These are phyloP conservation scores for Rhizopogon rudus DNA, from an alignment of 768 basidiomycete species.

Conservation along the genomic window DNA sequence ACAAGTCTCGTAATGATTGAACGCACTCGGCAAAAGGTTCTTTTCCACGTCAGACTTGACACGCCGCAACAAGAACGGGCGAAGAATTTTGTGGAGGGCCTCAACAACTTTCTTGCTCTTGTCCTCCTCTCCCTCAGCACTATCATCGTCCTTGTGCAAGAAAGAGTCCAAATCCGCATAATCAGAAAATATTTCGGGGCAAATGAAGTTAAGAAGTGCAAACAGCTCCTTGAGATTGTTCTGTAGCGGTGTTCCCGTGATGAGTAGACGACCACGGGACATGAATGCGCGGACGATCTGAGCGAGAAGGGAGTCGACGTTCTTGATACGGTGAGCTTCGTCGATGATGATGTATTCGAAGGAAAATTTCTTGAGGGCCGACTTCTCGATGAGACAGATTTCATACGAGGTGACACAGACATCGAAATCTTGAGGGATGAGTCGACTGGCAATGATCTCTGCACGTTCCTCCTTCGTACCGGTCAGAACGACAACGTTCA, in stretches of 20 bases:
- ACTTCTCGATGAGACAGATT: constrained; percentile 92
- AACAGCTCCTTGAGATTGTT: constrained; percentile 97
- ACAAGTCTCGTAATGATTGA: not conserved
- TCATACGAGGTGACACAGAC: constrained; percentile 96
- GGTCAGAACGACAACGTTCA: constrained; percentile 75
- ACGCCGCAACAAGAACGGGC: constrained; percentile 89
- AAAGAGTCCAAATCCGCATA: constrained; percentile 91
- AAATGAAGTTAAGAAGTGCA: constrained; percentile 89
- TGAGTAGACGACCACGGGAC: constrained; percentile 84
- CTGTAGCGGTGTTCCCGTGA: constrained; percentile 95
- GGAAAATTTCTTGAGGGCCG: constrained; percentile 87
- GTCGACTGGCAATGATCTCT: constrained; percentile 68
- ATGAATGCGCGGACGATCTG: constrained; percentile 92
- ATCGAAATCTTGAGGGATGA: constrained; percentile 87
- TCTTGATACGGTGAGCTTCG: constrained; percentile 99
- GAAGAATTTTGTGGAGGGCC: constrained; percentile 92
- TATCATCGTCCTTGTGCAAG: constrained; percentile 80
- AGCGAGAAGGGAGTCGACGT: constrained; percentile 91
- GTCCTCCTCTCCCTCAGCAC: constrained; percentile 67
- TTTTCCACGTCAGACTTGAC: constrained; percentile 99
- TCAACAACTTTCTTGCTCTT: constrained; percentile 92
- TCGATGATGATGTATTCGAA: constrained; percentile 99
- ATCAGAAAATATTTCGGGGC: constrained; percentile 92
- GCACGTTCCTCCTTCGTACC: constrained; percentile 89
- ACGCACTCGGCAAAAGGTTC: constrained; percentile 78